Evolutionary conservation across 2,329 filamentous ascomycete species (phyloP), one percentile per base, ranked within the genome.

Genomic region (Trichocomaceae sp.): DNA sequence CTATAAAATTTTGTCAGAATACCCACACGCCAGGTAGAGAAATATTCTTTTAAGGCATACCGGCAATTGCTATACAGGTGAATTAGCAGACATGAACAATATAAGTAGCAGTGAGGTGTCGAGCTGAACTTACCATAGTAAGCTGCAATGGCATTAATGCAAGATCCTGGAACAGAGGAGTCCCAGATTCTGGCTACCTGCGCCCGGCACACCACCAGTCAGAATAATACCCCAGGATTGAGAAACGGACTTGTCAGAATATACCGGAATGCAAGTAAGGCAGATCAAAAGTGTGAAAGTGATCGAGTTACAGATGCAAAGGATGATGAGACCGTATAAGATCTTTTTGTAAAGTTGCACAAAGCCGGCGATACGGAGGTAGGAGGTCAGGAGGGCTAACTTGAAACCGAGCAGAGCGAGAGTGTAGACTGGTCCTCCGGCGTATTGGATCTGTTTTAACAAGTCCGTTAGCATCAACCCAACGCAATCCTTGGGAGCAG

Each of bases 151-250:
- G 68, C 65, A 0, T 69, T 50, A 0, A 76, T 61, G 56, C 77
- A 79, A 1, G 61, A 66, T 0, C 75, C 69, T 1, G 64, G 67
- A 3, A 77, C 60, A 5, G 58, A 58, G 0, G 63, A 55, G 50
- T 78, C 71, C 75, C 76, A 79, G 60, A 76, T 73, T 31, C 70
- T 73, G 3, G 69, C 58, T n/a, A 69, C 57, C 67, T 67, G 41
- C 41, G n/a, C n/a, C n/a, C n/a, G 23, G 7, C 23, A 8, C 4
- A 3, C 10, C 46, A 35, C 9, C 48, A 42, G 23, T 52, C 13
- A 50, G 35, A 26, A n/a, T 7, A 26, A 26, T 26, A 26, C 23
- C 23, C 7, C 23, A 26, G 23, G 23, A 26, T 7, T 3, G 23
- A 26, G 23, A 26, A n/a, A 26, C 10, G 10, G 15, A 22, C 35